These are phyloP conservation scores for Kluyveromyces dobzhanskii DNA, from an alignment of 805 yeast genomes.

Conservation along the genomic window DNA sequence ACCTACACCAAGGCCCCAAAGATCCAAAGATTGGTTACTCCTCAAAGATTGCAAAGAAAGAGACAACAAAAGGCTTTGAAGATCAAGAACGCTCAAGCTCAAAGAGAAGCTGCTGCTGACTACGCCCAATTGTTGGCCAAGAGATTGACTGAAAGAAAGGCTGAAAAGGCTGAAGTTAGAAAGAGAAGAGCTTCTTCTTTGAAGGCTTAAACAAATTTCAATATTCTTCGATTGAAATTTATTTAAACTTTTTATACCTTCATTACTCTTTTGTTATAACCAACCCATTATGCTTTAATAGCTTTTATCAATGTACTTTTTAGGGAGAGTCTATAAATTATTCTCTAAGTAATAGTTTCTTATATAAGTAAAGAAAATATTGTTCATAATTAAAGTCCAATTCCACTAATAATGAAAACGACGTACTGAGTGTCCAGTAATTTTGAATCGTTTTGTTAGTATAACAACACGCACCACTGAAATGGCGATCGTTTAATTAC, in stretches of 20 bases:
- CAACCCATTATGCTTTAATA: background rate
- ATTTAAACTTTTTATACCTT: background rate
- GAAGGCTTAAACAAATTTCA: conserved; percentile 53
- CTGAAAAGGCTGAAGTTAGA: conserved; percentile 96
- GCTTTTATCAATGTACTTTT: conserved; percentile 8
- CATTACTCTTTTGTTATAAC: no score
- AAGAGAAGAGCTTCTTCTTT: conserved; percentile 99
- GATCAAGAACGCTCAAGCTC: conserved; percentile 95
- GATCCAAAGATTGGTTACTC: conserved; percentile 99
- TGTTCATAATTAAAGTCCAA: conserved; percentile 6
- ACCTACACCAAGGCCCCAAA: conserved; percentile 99
- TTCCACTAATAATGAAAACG: no score
- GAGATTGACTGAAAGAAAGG: conserved; percentile 97
- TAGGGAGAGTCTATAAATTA: conserved; percentile 11
- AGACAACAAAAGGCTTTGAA: conserved; percentile 90
- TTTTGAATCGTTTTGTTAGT: no score
- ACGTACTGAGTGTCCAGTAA: no score
- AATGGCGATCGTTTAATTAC: no score
- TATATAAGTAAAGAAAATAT: conserved; percentile 8
- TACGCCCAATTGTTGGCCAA: conserved; percentile 97
- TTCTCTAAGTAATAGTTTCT: conserved; percentile 9
- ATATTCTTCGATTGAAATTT: background rate
- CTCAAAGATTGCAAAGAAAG: conserved; percentile 99
- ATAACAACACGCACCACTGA: no score
- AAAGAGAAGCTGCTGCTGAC: conserved; percentile 99